Evolutionary conservation across 2,329 filamentous ascomycete genomes (phyloP).

Genomic region (Orbilia oligospora): DNA sequence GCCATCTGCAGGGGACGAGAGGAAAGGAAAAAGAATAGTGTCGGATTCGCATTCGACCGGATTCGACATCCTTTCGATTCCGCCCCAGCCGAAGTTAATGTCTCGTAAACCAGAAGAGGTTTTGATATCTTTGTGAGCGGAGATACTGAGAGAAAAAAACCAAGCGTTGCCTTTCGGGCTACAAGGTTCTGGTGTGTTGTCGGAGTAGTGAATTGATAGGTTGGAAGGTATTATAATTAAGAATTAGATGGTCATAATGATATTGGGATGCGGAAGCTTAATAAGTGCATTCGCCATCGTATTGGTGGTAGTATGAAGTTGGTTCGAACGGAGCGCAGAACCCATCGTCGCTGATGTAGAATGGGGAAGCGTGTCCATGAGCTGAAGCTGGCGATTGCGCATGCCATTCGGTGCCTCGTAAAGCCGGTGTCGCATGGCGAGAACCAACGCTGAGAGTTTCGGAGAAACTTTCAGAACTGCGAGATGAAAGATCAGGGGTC

Average conservation of each 20-base stretch:
- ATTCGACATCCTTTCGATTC: constrained; percentile 25
- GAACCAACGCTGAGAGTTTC: constrained; percentile 56
- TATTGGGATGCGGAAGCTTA: constrained; percentile 27
- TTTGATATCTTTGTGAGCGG: constrained; percentile 24
- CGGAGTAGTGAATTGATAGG: constrained; percentile 4
- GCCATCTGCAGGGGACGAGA: constrained; percentile 1
- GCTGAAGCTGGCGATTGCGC: constrained; percentile 38
- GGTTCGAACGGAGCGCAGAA: constrained; percentile 42
- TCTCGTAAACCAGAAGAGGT: constrained; percentile 60
- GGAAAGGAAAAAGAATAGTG: constrained; percentile 1
- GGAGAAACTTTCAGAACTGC: constrained; percentile 42
- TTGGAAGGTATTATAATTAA: constrained; percentile 22
- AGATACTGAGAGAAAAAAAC: constrained; percentile 2
- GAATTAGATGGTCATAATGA: neutral
- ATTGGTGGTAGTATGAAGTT: constrained; percentile 22
- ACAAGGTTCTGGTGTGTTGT: constrained; percentile 6
- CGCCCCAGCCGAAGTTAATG: constrained; percentile 26
- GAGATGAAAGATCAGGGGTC: constrained; percentile 55
- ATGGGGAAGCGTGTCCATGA: constrained; percentile 40
- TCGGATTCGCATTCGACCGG: constrained; percentile 33
- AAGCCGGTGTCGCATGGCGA: constrained; percentile 46
- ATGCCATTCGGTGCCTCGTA: constrained; percentile 43
- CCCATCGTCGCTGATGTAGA: constrained; percentile 48
- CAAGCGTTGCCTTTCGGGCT: constrained; percentile 13
- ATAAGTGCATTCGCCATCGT: constrained; percentile 37